These are phyloP conservation scores for Suhomyces bolitotheri DNA, from an alignment of 1,139 yeast species.

Conservation along the genomic window DNA sequence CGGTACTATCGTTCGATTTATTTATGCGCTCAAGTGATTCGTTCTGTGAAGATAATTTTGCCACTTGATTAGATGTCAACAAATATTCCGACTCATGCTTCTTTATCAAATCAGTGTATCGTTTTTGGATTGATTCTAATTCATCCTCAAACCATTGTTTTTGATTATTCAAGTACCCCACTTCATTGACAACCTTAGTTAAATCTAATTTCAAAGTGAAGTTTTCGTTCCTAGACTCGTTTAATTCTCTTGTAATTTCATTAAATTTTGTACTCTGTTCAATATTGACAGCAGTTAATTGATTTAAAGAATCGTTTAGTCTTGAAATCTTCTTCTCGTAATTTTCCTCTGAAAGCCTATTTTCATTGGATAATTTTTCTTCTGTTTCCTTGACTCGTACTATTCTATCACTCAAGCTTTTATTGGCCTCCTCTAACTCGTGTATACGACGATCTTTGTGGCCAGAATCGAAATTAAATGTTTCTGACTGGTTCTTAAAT, in stretches of 20 bases:
- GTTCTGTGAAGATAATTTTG: slow-evolving; percentile 29
- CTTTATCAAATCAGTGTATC: slow-evolving; percentile 42
- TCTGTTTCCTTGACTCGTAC: slow-evolving; percentile 22
- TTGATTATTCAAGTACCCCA: slow-evolving; percentile 35
- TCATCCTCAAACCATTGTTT: slow-evolving; percentile 54
- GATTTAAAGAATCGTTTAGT: slow-evolving; percentile 54
- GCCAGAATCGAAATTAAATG: background rate
- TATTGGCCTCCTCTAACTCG: slow-evolving; percentile 15
- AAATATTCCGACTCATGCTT: slow-evolving; percentile 41
- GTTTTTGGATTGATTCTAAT: slow-evolving; percentile 36
- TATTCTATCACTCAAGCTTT: slow-evolving; percentile 14
- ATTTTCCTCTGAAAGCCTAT: slow-evolving; percentile 33
- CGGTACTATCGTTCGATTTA: slow-evolving; percentile 14
- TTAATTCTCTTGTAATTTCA: slow-evolving; percentile 39
- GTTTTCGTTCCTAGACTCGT: slow-evolving; percentile 37
- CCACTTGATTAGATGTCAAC: slow-evolving; percentile 30
- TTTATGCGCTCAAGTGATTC: slow-evolving; percentile 26
- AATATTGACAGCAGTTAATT: slow-evolving; percentile 50
- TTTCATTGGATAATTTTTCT: slow-evolving; percentile 29
- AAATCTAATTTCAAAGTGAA: slow-evolving; percentile 45
- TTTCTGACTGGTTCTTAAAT: slow-evolving; percentile 14
- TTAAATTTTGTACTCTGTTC: slow-evolving; percentile 44
- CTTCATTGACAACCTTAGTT: slow-evolving; percentile 41
- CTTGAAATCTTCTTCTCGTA: slow-evolving; percentile 43
- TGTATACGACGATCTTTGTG: slow-evolving; percentile 11